These are phyloP conservation scores for Pluteus cervinus DNA, from an alignment of 768 basidiomycete species.

Conservation along the genomic window DNA sequence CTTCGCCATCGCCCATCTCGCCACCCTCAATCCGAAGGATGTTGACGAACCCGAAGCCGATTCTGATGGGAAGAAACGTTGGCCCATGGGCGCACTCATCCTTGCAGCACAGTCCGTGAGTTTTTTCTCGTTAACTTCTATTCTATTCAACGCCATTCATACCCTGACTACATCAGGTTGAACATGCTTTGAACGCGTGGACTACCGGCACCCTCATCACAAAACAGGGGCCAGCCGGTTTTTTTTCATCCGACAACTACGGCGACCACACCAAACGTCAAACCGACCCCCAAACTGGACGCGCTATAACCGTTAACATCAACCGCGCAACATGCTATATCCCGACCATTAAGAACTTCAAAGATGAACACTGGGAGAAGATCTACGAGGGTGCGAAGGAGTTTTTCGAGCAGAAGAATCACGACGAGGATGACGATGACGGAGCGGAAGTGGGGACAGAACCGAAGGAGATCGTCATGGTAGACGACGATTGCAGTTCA, in stretches of 20 bases:
- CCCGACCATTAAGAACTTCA: constrained; percentile 4
- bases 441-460: no score
- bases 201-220: not conserved
- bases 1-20: constrained; percentile 7
- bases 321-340: not conserved
- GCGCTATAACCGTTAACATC: not conserved
- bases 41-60: no score
- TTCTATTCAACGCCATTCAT: not conserved
- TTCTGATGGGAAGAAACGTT: no score
- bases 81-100: constrained; percentile 6
- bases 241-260: constrained; percentile 9
- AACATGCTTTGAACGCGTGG: constrained; percentile 8
- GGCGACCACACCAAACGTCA: constrained; percentile 5
- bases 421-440: no score
- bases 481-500: no score
- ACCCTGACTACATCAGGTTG: no score
- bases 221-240: not conserved
- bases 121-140: not conserved
- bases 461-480: no score
- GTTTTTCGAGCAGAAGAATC: constrained; percentile 3
- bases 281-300: not conserved
- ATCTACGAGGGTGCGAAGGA: constrained; percentile 4
- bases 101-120: constrained; percentile 6
- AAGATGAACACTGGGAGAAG: constrained; percentile 4
- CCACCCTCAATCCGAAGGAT: constrained; percentile 1